A percentile compares a stretch with the other conserved stretches of the same genome.
Conservation (phyloP, 108 stramenopile genomes). For the Stephanodiscus minutulus region DNA sequence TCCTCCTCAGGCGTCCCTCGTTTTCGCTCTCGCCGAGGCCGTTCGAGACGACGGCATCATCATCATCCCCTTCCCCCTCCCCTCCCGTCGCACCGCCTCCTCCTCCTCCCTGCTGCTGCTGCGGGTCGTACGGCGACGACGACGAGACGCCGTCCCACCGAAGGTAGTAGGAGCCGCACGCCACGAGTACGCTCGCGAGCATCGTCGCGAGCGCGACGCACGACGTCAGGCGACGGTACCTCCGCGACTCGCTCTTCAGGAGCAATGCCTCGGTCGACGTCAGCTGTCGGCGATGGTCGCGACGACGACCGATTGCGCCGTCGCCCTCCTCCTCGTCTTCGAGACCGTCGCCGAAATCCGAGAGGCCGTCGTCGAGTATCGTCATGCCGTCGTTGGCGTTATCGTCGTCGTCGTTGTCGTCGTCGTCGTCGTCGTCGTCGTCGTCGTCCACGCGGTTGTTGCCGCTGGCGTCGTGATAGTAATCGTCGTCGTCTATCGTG, state of each 20-base stretch:
- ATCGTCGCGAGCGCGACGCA: constrained; percentile 18
- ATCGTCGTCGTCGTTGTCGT: not conserved
- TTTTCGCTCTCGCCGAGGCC: constrained; percentile 24
- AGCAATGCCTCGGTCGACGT: not conserved
- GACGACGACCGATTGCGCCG: not conserved
- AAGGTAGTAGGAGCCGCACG: constrained; percentile 6
- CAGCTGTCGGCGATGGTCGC: constrained; percentile 23
- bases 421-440: not conserved
- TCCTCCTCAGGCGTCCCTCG: constrained; percentile 17
- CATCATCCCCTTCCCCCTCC: not conserved
- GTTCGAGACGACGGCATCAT: constrained; percentile 8
- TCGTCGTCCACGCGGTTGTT: not conserved
- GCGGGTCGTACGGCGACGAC: not conserved
- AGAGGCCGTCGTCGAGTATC: constrained; percentile 35
- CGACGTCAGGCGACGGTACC: not conserved
- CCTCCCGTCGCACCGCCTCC: not conserved
- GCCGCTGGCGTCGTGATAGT: not conserved
- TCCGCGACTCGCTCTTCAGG: constrained; percentile 10
- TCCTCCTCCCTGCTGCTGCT: not conserved
- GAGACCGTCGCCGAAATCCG: constrained; percentile 3
- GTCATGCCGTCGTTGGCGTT: constrained; percentile 29
- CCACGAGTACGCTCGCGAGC: constrained; percentile 18
- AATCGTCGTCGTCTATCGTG: not conserved
- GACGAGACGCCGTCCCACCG: not conserved
- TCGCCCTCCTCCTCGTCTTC: not conserved